Evolutionary conservation across 768 basidiomycete genomes (phyloP).

Genomic region (Lactifluus volemus): DNA sequence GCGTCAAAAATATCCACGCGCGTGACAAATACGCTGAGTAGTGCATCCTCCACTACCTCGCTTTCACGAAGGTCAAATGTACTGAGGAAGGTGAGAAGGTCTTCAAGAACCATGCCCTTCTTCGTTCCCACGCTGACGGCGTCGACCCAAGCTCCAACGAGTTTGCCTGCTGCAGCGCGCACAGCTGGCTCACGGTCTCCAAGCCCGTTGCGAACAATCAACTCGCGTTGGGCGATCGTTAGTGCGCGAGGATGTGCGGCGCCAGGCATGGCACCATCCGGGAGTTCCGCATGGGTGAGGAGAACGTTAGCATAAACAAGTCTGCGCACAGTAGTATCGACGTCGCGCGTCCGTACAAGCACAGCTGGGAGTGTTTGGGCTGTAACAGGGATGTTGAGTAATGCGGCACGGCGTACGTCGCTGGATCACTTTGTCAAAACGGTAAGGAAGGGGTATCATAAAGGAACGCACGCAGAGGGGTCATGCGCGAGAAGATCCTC

Average conservation of each 20-base stretch:
- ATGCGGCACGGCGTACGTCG: constrained; percentile 76
- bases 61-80: constrained; percentile 54
- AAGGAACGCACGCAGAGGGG: constrained; percentile 55
- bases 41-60: constrained; percentile 62
- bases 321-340: constrained; percentile 66
- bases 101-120: constrained; percentile 30
- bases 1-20: constrained; percentile 56
- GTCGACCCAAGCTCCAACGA: constrained; percentile 74
- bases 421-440: constrained; percentile 31
- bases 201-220: constrained; percentile 72
- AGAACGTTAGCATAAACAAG: constrained; percentile 60
- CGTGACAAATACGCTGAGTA: constrained; percentile 62
- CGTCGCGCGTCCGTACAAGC: constrained; percentile 71
- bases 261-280: constrained; percentile 23
- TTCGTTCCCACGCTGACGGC: constrained; percentile 34
- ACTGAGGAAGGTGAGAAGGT: constrained; percentile 39
- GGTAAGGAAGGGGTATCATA: not conserved
- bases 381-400: constrained; percentile 61
- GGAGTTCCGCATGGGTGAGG: constrained; percentile 28
- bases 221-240: constrained; percentile 63
- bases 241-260: constrained; percentile 60
- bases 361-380: constrained; percentile 51
- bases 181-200: constrained; percentile 78
- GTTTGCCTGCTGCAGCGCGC: constrained; percentile 56
- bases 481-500: constrained; percentile 63